phyloP scores from a whole-genome alignment of 148 eudicot species.

The Rhododendron simsii region DNA sequence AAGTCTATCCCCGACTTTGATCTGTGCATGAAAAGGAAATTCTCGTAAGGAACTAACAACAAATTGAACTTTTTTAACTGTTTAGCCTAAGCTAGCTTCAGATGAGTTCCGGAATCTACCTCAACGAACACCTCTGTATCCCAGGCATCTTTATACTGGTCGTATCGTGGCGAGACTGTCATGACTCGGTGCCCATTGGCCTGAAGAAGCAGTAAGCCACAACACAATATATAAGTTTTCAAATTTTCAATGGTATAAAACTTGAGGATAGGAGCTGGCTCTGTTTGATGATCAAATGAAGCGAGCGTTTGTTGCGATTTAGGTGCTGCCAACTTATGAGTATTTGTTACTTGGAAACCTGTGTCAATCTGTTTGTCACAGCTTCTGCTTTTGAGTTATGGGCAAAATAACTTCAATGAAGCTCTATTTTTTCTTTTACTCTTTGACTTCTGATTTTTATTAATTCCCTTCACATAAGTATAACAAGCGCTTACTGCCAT shows the following conservation, averaged over 20 bases:
- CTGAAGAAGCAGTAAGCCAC: constrained; percentile 13
- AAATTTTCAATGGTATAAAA: not conserved
- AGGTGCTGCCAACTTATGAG: not conserved
- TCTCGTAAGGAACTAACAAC: not conserved
- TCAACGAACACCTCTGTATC: constrained; percentile 62
- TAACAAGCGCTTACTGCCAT: constrained; percentile 48
- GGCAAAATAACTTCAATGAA: not conserved
- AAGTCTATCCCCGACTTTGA: constrained; percentile 44
- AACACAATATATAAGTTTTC: not conserved
- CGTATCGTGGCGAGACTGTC: constrained; percentile 77
- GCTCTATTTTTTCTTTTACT: no score
- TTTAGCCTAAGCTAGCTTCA: not conserved
- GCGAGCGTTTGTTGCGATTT: not conserved
- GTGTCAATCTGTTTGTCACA: not conserved
- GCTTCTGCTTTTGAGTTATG: not conserved
- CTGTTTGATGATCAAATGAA: not conserved
- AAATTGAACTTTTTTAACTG: not conserved
- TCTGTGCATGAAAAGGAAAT: constrained; percentile 20
- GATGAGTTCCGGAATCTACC: constrained; percentile 27
- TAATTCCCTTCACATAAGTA: not conserved
- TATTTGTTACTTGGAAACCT: not conserved
- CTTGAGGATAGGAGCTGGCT: not conserved
- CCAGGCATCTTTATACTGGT: constrained; percentile 91
- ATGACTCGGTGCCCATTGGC: constrained; percentile 72
- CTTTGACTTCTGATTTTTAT: not conserved